phyloP scores from a whole-genome alignment of 176 grass and related monocot species.

The Puya raimondii region DNA sequence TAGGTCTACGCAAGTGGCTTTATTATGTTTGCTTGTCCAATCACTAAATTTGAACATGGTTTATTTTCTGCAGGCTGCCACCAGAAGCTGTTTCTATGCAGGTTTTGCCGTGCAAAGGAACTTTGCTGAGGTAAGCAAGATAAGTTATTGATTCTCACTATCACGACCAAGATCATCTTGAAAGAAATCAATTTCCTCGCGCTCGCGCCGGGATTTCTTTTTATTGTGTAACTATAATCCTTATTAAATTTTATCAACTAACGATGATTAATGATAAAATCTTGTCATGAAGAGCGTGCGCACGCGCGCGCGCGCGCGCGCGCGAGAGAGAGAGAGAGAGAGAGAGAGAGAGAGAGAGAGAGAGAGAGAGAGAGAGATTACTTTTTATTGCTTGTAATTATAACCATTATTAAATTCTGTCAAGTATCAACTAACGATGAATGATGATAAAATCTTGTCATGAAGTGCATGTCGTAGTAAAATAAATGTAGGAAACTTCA shows the following conservation, averaged over 20 bases:
- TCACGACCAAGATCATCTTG: no score
- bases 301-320: no score
- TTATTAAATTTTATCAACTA: no score
- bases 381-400: not conserved
- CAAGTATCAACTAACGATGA: not conserved
- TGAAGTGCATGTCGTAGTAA: not conserved
- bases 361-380: not conserved
- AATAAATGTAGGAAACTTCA: not conserved
- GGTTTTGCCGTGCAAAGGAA: constrained; percentile 93
- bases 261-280: no score
- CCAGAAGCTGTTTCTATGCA: constrained; percentile 93
- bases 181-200: no score
- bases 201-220: no score
- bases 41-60: not conserved
- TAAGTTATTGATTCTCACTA: no score
- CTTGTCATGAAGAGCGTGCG: no score
- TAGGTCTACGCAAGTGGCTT: not conserved
- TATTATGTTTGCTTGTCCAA: not conserved
- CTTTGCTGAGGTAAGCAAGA: constrained; percentile 70
- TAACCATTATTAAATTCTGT: not conserved
- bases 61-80: constrained; percentile 52
- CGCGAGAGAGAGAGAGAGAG: no score
- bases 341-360: no score
- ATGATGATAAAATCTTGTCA: not conserved
- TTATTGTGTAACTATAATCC: no score